Percentiles rank a stretch among this genome's conserved stretches.
Conservation (phyloP, 257 asterid species). For the Fraxinus cuspidata region DNA sequence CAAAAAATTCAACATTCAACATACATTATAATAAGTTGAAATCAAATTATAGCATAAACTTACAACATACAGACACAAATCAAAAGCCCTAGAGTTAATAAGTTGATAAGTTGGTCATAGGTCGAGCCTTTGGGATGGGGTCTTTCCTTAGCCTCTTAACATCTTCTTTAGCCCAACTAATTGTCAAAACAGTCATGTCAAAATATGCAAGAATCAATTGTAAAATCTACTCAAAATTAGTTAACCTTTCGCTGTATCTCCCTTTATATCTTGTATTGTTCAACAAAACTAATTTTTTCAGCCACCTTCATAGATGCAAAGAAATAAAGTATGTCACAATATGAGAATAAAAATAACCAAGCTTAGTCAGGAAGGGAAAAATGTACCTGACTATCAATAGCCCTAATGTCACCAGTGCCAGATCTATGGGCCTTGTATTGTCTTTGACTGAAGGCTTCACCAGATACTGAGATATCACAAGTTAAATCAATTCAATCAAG, state of each 20-base stretch:
- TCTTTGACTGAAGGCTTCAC: conserved; percentile 79
- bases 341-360: neutral
- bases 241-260: conserved; percentile 81
- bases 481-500: conserved; percentile 9
- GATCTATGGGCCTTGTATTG: conserved; percentile 64
- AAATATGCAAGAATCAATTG: neutral
- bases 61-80: no score
- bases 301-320: conserved; percentile 47
- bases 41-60: no score
- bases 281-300: conserved; percentile 23
- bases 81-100: no score
- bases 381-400: conserved; percentile 72
- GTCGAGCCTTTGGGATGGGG: conserved; percentile 93
- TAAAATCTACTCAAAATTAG: neutral
- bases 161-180: conserved; percentile 88
- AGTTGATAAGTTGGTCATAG: conserved; percentile 34
- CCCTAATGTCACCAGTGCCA: conserved; percentile 75
- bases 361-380: conserved; percentile 9
- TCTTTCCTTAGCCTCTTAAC: conserved; percentile 78
- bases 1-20: no score
- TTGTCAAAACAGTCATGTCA: conserved; percentile 18
- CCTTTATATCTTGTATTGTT: conserved; percentile 71
- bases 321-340: neutral
- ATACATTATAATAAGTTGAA: no score
- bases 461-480: conserved; percentile 52